Evolutionary conservation across 768 basidiomycete genomes (phyloP), one percentile per base, ranked within the genome.

Genomic region (Trametes punicea): DNA sequence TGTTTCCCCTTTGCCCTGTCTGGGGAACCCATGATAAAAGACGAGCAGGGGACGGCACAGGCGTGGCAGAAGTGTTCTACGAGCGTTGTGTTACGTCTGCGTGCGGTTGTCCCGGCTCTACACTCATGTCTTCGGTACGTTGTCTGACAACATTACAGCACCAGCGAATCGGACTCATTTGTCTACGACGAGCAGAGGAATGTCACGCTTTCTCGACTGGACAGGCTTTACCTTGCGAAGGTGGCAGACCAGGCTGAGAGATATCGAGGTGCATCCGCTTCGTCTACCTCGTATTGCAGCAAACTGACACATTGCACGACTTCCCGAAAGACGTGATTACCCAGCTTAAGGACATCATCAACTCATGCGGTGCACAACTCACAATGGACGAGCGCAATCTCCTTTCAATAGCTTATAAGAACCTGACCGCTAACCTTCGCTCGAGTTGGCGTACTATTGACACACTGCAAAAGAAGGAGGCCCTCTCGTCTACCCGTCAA

Each of bases 401-500:
- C 31, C 81, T 93, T 55, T 93, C 91, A 3, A 82, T 93, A 57
- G 91, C 92, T 25, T 93, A 91, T 77, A 95, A 94, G 80, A 93
- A 93, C 70, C 76, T 88, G 61, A 95, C 90, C 18, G 90, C 90
- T 65, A 82, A 78, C 18, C 82, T 91, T 56, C 85, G 92, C 52
- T 86, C 84, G 46, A 90, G 89, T 62, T 94, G 92, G 92, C 81
- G 91, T 64, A 82, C 85, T 63, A 78, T 92, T 52, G 87, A 89
- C 61, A 80, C 79, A 53, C 78, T 91, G 60, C 88, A 90, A 73
- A 85, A 85, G 70, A 79, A 85, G 69, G 80, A 83, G 68, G 73
- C 78, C 61, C 73, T 73, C 53, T 72, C 78, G 68, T 69, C 77
- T 62, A 63, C 78, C 63, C 74, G 77, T 67, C 75, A 79, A 60